Evolutionary conservation across 345 rosid species (phyloP).

Genomic region (Fremontodendron californicum): DNA sequence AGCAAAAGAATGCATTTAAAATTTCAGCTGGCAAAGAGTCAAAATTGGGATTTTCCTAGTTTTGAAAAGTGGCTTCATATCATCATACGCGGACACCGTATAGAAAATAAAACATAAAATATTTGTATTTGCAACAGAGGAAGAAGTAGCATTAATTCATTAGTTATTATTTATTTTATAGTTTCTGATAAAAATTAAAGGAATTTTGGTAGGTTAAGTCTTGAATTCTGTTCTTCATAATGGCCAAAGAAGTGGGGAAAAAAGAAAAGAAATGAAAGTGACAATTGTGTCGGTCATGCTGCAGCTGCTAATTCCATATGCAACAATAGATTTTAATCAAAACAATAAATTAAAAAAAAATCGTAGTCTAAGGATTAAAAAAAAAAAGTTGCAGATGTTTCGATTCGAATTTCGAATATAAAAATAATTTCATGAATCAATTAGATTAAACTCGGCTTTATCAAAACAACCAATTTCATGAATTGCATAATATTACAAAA

Average conservation of each 20-base stretch:
- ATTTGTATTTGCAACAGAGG: too few relatives aligned
- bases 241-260: background rate
- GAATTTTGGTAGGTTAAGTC: background rate
- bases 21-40: background rate
- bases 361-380: too few relatives aligned
- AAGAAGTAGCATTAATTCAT: too few relatives aligned
- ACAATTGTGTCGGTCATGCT: background rate
- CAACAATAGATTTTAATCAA: background rate
- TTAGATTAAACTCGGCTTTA: too few relatives aligned
- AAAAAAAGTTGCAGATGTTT: too few relatives aligned
- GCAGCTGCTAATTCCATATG: background rate
- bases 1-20: background rate
- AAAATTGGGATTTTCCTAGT: background rate
- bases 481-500: constrained; percentile 13
- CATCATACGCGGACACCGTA: background rate
- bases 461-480: background rate
- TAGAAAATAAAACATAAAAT: background rate
- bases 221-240: background rate
- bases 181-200: background rate
- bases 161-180: background rate
- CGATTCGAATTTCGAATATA: too few relatives aligned
- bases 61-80: background rate
- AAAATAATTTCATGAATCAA: too few relatives aligned
- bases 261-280: background rate
- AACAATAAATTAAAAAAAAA: too few relatives aligned